These are phyloP conservation scores for Xylariaceae sp. DNA, from an alignment of 2,329 filamentous ascomycete genomes.

Conservation along the genomic window DNA sequence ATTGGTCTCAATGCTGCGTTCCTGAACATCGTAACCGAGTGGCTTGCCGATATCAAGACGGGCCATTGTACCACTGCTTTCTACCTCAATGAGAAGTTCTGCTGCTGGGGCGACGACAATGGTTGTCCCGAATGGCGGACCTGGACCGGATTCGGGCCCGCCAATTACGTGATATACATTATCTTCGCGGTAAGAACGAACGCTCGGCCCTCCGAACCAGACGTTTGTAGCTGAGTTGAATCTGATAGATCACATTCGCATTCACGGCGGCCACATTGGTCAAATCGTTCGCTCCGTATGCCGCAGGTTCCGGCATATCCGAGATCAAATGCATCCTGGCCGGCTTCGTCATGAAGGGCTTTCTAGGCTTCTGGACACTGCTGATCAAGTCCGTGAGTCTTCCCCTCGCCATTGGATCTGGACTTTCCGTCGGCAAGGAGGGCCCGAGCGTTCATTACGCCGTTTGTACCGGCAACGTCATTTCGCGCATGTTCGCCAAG, in stretches of 20 bases:
- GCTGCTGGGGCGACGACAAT: constrained; percentile 92
- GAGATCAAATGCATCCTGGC: constrained; percentile 99
- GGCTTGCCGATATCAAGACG: constrained; percentile 91
- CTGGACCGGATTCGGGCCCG: constrained; percentile 72
- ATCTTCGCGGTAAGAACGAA: constrained; percentile 61
- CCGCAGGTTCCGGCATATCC: constrained; percentile 91
- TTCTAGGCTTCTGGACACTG: constrained; percentile 84
- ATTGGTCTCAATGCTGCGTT: constrained; percentile 92
- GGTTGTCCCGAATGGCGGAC: constrained; percentile 84
- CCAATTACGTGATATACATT: constrained; percentile 87
- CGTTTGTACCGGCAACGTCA: constrained; percentile 94
- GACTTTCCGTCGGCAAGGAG: constrained; percentile 92
- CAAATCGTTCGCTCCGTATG: constrained; percentile 89
- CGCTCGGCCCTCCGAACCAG: neutral
- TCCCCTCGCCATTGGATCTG: constrained; percentile 87
- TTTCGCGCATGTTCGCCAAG: constrained; percentile 86
- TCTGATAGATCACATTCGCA: constrained; percentile 63
- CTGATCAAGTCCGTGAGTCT: constrained; percentile 90
- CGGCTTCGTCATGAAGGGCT: constrained; percentile 98
- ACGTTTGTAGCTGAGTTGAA: constrained; percentile 19
- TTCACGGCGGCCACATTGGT: constrained; percentile 78
- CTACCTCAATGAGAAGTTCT: constrained; percentile 96
- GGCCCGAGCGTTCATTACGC: constrained; percentile 98
- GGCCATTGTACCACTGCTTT: constrained; percentile 95
- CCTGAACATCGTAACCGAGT: constrained; percentile 93